Base-by-base conservation (phyloP, 192 early-diverging fungal genomes). In the Dispira parvispora region DNA sequence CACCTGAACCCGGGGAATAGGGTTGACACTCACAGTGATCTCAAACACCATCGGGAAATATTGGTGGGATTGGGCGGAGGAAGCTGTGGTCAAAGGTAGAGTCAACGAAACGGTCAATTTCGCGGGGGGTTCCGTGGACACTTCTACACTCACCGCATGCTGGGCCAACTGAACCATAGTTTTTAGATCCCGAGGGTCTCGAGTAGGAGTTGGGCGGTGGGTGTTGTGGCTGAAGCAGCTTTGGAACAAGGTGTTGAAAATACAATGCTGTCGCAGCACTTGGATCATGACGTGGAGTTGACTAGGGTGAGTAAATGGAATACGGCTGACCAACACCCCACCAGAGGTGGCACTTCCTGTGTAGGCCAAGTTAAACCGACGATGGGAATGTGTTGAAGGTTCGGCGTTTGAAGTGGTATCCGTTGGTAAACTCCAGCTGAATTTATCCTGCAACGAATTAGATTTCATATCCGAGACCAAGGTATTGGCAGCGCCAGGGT, bases 301-400 rank as follows among this genome's bases (percentile, higher is more conserved):
- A 43, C 57, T 60, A 8, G 38, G 57, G 38, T 60, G 57, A 2
- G 57, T 42, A 60, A 60, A 60, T 8, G 57, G 57, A 13, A 60
- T 27, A 2, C 57, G 57, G 13, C 43, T 28, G 9, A 60, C 38
- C 32, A 60, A 16, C 14, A 14, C 14, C 2, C 32, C 57, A 2
- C 14, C 32, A 10, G 26, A 12, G 32, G 26, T 60, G 42, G 18
- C 8, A 18, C 38, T 3, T 18, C 16, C 11, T 5, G 38, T 43
- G 57, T 14, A 14, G 26, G 18, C 38, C 57, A 60, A 18, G 32
- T 12, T 28, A 27, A 43, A 27, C 57, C 27, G 42, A 0, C 14
- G 27, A 18, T 28, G 57, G 57, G 14, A 14, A 60, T 3, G 32
- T 2, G 18, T 38, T 38, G 32, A 38, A 38, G 32, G 32, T 1